These are phyloP conservation scores for Fusarium sacchari DNA, from an alignment of 2,329 filamentous ascomycete species.

Conservation along the genomic window DNA sequence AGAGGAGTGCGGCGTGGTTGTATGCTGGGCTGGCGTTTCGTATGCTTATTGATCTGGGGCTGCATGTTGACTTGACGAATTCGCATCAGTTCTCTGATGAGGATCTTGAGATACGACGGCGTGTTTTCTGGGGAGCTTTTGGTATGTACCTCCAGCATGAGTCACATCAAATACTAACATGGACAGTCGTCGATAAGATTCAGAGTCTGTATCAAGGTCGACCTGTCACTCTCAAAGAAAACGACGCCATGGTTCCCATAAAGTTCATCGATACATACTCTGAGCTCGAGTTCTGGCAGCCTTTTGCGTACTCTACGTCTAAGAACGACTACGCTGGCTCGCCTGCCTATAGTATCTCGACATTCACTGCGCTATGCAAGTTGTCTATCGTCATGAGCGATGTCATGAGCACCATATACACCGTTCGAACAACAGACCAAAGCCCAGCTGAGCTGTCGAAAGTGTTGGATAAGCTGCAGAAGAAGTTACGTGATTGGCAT, in stretches of 20 bases:
- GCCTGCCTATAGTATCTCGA: slow-evolving; percentile 35
- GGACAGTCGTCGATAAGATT: slow-evolving; percentile 56
- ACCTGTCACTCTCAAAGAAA: slow-evolving; percentile 58
- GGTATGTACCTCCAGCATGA: fast-evolving
- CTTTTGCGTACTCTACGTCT: slow-evolving; percentile 46
- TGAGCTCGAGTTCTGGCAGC: slow-evolving; percentile 63
- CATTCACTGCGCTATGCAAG: slow-evolving; percentile 36
- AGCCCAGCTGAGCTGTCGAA: slow-evolving; percentile 49
- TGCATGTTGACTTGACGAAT: slow-evolving; percentile 48
- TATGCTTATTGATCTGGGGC: slow-evolving; percentile 56
- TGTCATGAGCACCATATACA: slow-evolving; percentile 57
- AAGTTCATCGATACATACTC: slow-evolving; percentile 61
- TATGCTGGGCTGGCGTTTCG: slow-evolving; percentile 59
- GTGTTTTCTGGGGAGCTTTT: slow-evolving; percentile 39
- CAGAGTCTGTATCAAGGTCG: slow-evolving; percentile 66
- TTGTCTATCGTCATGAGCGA: slow-evolving; percentile 50
- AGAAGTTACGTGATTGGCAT: slow-evolving; percentile 56
- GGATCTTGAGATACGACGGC: slow-evolving; percentile 33
- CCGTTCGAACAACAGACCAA: slow-evolving; percentile 52
- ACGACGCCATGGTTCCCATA: slow-evolving; percentile 57
- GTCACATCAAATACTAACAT: neutral
- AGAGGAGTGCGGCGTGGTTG: slow-evolving; percentile 64
- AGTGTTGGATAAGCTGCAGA: slow-evolving; percentile 52
- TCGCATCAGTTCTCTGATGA: slow-evolving; percentile 9
- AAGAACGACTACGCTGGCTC: slow-evolving; percentile 40